Evolutionary conservation across 129 eudicot genomes (phyloP).

Genomic region (Centella asiatica): DNA sequence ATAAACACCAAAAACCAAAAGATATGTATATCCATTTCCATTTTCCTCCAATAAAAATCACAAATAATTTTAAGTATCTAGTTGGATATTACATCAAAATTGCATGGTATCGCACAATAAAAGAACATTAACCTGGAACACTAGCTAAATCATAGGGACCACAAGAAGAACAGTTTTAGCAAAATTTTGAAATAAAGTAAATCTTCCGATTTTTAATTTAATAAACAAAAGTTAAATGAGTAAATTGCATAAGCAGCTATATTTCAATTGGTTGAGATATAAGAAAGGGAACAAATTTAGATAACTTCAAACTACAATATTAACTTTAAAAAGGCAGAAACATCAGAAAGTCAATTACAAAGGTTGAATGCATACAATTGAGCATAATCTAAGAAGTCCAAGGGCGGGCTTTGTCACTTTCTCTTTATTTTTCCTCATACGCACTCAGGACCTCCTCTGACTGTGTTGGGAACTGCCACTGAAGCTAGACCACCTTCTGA

Average conservation of each 20-base stretch:
- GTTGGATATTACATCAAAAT: no score
- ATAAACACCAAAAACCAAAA: no score
- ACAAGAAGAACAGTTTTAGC: background rate
- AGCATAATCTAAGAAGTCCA: constrained; percentile 12
- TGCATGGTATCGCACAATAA: no score
- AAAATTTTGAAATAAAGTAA: background rate
- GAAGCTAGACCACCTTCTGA: constrained; percentile 70
- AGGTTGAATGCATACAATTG: constrained; percentile 8
- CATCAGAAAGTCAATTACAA: constrained; percentile 10
- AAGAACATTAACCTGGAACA: no score
- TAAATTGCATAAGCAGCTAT: background rate
- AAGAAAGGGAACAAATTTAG: constrained; percentile 1
- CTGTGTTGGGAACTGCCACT: constrained; percentile 38
- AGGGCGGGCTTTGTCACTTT: constrained; percentile 2
- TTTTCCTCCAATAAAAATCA: no score
- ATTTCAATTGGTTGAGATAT: background rate
- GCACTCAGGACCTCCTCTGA: constrained; percentile 15
- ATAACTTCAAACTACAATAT: constrained; percentile 7
- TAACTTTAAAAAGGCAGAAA: constrained; percentile 5
- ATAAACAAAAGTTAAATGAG: background rate
- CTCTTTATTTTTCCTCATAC: constrained; percentile 1
- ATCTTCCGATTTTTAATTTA: background rate
- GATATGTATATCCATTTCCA: no score
- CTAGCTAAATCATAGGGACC: background rate
- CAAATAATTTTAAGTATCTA: no score